Evolutionary conservation across 163 green algal species (phyloP).

Genomic region (Coccomyxa subellipsoidea): DNA sequence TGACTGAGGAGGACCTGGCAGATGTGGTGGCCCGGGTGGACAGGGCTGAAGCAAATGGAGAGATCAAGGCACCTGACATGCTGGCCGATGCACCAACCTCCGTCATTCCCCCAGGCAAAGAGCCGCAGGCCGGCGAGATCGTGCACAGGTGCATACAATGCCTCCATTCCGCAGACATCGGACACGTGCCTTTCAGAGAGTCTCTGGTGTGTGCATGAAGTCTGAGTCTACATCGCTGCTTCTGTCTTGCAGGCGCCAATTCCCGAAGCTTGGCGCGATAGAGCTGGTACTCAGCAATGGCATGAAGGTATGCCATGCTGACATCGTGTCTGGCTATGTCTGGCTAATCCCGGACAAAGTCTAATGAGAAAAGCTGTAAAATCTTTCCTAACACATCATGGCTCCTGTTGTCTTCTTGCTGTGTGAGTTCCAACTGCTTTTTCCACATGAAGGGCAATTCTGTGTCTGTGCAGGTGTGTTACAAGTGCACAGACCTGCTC

Average conservation of each 20-base stretch:
- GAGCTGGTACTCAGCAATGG: constrained; percentile 58
- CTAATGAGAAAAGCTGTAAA: not conserved
- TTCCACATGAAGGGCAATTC: no score
- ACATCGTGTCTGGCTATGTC: not conserved
- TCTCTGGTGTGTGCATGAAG: no score
- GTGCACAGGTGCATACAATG: constrained; percentile 17
- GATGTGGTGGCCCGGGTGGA: constrained; percentile 59
- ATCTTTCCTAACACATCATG: not conserved
- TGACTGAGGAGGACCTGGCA: constrained; percentile 52
- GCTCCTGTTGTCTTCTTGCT: not conserved
- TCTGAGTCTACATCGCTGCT: no score
- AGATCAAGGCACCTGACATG: constrained; percentile 27
- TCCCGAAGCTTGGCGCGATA: constrained; percentile 34
- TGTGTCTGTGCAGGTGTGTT: constrained; percentile 41
- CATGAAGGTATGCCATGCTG: constrained; percentile 29
- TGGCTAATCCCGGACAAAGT: not conserved
- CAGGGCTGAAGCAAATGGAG: constrained; percentile 40
- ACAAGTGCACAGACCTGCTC: constrained; percentile 73
- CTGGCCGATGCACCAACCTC: not conserved
- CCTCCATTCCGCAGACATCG: no score
- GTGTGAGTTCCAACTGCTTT: no score
- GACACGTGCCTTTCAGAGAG: no score
- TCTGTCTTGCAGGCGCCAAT: constrained; percentile 13
- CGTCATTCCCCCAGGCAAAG: not conserved
- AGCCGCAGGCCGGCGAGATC: constrained; percentile 31